Base-by-base conservation (phyloP, 2,329 filamentous ascomycete genomes). In the Penicillium occitanis region DNA sequence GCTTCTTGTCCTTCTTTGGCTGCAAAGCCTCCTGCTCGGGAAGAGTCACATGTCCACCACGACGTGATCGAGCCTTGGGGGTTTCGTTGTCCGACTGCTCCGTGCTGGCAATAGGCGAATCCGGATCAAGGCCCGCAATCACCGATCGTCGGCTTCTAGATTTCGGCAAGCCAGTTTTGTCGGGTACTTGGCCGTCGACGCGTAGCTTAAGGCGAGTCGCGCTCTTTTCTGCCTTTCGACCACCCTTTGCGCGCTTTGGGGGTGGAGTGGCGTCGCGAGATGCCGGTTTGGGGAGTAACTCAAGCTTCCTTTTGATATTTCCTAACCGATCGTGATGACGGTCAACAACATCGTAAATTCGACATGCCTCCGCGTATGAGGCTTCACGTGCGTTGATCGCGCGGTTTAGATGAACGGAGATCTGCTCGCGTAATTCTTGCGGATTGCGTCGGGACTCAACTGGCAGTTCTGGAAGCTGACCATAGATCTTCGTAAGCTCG, bases 291-390 rank as follows among this genome's bases (percentile, higher is more conserved):
- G 87, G 86, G 58, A 89, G 81, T 11, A 85, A 83, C 68, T 87
- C 83, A 22, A 90, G 82, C 76, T 89, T 89, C 71, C 83, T 82
- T 66, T 83, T 85, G 71, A 90, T 88, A 65, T 84, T 83, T 61
- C 82, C 83, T 59, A 89, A 76, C 57, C 86, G 82, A 69, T 84
- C 83, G 69, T 84, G 82, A 72, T 87, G 84, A 70, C 84, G 83
- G 73, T 87, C 81, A 6, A 86, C 82, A 50, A 85, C 83, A 73
- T 87, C 85, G 73, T 83, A 83, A 28, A 87, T 76, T 25, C 86
- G 82, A 68, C 80, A 80, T 7, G 86, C 83, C 74, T 88, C 86
- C 13, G 85, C 85, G 70, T 80, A 84, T 3, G 85, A 77, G 4
- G 83, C 84, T 73, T 87, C 85, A 66, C 86, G 79, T 66, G 83